Base-by-base conservation (phyloP, 345 rosid genomes). In the Aquilaria sinensis region DNA sequence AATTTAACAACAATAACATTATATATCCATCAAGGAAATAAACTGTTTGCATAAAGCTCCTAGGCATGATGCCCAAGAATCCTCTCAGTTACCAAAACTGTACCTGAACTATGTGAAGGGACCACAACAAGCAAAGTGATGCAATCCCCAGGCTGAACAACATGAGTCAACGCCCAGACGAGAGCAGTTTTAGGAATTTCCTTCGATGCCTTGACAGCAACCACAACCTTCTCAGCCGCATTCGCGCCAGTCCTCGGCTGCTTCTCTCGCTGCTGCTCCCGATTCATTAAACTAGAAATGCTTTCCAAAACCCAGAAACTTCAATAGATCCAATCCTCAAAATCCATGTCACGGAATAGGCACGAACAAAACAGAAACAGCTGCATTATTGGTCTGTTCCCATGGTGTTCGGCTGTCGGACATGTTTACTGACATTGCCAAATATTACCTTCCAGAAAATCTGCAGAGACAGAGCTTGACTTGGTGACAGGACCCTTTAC, bases 91-190 rank as follows among this genome's bases (percentile, higher is more conserved):
- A 63, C 43, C 8, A 41, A 37, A 23, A 49, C 43, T 52, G 56
- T 71, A 91, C 99, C 97, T 47, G 92, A 66, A 64, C 78, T 68
- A 33, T 83, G 89, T 32, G 85, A 83, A 76, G 93, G 78, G 51
- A 91, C 90, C 61, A 95, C 94, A 72, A 95, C 97, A 53, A 91
- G 81, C 32, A 95, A 77, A 6, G 97, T 85, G 55, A 95, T 91
- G 83, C 92, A 89, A 61, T 92, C 96, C 34, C 97, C 96, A 61
- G 99, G 96, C 54, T 91, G 93, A 67, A 85, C 98, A 66, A 91
- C 88, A 72, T 95, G 99, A 65, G 98, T 91, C 87, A 95, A 79
- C 65, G 99, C 96, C 99, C 99, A 95, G 43, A 91, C 87, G 50
- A 95, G 73, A 45, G 99, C 98, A 68, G 81, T 81, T 79, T 84